Conservation (phyloP, 768 basidiomycete species). For the Lactarius quietus region DNA sequence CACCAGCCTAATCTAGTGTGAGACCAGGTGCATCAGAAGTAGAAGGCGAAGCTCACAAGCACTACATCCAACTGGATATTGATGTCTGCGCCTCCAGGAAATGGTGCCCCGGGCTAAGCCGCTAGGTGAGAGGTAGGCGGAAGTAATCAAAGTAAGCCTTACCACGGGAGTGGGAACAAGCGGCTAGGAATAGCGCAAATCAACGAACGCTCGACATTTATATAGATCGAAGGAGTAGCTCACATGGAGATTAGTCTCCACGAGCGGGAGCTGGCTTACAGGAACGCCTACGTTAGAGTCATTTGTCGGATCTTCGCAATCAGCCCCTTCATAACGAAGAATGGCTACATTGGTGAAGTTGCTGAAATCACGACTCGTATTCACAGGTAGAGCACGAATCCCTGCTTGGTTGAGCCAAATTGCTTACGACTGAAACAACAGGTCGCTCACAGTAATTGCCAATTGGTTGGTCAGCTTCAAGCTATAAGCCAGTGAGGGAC, state of each 20-base stretch:
- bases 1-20: neutral
- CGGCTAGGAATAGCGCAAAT: neutral
- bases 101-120: neutral
- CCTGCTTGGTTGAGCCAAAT: neutral
- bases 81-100: conserved; percentile 2
- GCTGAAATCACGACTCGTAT: neutral
- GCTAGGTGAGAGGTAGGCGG: neutral
- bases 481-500: neutral
- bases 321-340: neutral
- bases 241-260: neutral
- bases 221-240: neutral
- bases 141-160: neutral
- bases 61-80: neutral
- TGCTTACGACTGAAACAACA: neutral
- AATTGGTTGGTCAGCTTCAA: neutral
- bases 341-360: neutral
- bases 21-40: neutral
- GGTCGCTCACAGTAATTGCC: neutral
- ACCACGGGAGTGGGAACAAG: neutral
- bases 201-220: neutral
- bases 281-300: neutral
- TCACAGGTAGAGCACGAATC: neutral
- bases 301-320: neutral
- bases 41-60: neutral
- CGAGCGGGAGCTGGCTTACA: neutral